Evolutionary conservation across 306 rosid species (phyloP).

Genomic region (Quercus ilex): DNA sequence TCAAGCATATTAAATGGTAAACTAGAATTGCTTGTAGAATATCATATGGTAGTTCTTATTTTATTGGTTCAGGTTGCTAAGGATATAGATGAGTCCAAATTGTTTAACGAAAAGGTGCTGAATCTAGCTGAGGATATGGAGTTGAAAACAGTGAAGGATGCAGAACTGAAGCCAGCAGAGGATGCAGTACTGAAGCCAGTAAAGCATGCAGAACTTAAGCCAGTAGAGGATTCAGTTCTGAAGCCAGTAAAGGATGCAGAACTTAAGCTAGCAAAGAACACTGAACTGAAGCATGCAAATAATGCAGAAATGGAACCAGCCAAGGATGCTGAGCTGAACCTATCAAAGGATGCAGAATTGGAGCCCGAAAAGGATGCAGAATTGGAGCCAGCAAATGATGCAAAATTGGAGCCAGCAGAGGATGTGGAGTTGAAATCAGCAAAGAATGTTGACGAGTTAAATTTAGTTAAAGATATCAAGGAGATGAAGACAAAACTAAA

Average conservation of each 20-base stretch:
- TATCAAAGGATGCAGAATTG: slow-evolving; percentile 23
- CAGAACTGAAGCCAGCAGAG: not conserved
- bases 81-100: slow-evolving; percentile 28
- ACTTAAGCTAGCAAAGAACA: slow-evolving; percentile 27
- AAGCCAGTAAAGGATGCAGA: slow-evolving; percentile 20
- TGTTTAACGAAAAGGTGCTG: slow-evolving; percentile 24
- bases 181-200: not conserved
- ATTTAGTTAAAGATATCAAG: slow-evolving; percentile 58
- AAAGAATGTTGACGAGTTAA: slow-evolving; percentile 36
- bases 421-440: slow-evolving; percentile 17
- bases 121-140: slow-evolving; percentile 27
- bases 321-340: not conserved
- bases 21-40: not conserved
- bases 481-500: slow-evolving; percentile 71
- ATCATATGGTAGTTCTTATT: slow-evolving; percentile 1
- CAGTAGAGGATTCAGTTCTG: slow-evolving; percentile 14
- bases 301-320: slow-evolving; percentile 1
- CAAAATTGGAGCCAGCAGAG: slow-evolving; percentile 18
- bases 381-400: slow-evolving; percentile 19
- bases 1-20: not conserved
- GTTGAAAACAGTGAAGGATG: not conserved
- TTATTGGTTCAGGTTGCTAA: slow-evolving; percentile 28
- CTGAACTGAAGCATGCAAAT: slow-evolving; percentile 4
- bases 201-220: slow-evolving; percentile 12
- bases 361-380: slow-evolving; percentile 25